Evolutionary conservation across 805 yeast species (phyloP).

Genomic region (Saccharomycopsis olivae): DNA sequence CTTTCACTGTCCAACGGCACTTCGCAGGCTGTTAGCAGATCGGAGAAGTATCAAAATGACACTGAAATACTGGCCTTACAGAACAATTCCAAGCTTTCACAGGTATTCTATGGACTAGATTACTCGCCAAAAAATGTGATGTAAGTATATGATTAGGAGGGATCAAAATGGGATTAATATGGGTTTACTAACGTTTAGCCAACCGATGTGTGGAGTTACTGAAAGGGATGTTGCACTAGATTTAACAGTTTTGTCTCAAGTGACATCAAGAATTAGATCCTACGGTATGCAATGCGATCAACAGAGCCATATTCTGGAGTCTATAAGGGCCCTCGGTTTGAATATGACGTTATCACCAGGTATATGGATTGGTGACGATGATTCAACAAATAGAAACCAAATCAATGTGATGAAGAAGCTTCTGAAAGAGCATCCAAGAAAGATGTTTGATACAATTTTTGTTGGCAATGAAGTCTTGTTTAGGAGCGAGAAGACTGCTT

Average conservation of each 20-base stretch:
- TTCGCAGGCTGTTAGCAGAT: constrained; percentile 16
- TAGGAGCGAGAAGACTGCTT: constrained; percentile 35
- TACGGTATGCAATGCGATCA: constrained; percentile 58
- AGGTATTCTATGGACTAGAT: constrained; percentile 44
- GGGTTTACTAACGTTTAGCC: constrained; percentile 9
- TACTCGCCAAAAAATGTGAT: constrained; percentile 48
- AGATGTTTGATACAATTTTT: constrained; percentile 38
- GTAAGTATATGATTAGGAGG: constrained; percentile 19
- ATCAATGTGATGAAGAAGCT: constrained; percentile 33
- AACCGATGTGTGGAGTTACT: constrained; percentile 42
- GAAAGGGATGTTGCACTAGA: constrained; percentile 43
- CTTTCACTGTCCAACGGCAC: neutral
- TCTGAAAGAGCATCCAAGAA: constrained; percentile 33
- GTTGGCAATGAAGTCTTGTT: constrained; percentile 57
- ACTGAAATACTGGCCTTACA: constrained; percentile 29
- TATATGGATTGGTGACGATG: constrained; percentile 46
- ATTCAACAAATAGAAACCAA: constrained; percentile 35
- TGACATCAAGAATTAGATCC: constrained; percentile 46
- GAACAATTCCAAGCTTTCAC: constrained; percentile 25
- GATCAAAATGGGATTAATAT: neutral
- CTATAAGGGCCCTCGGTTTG: constrained; percentile 39
- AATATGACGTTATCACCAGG: constrained; percentile 52
- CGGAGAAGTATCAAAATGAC: constrained; percentile 26
- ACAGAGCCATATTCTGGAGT: constrained; percentile 38
- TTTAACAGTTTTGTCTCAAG: constrained; percentile 42